Evolutionary conservation across 176 grass and related monocot genomes (phyloP).

Genomic region (Aechmea fasciata): DNA sequence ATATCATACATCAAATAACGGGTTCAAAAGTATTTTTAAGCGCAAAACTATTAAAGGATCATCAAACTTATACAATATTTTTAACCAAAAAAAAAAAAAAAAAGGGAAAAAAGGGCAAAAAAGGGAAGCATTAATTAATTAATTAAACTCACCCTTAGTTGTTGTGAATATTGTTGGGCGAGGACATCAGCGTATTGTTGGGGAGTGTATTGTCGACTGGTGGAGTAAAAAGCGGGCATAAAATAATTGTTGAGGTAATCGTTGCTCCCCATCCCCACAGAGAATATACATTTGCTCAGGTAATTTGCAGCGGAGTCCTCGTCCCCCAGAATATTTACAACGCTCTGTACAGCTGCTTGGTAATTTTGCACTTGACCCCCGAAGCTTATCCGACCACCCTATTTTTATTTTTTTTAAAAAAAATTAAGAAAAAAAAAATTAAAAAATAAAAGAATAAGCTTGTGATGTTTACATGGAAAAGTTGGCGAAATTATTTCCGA

Average conservation of each 20-base stretch:
- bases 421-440: no score
- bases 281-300: slow-evolving; percentile 89
- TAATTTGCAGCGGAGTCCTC: slow-evolving; percentile 56
- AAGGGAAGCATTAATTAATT: background rate
- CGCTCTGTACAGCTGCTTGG: slow-evolving; percentile 52
- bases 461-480: no score
- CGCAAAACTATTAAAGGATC: background rate
- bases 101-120: background rate
- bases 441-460: no score
- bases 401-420: no score
- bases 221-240: slow-evolving; percentile 62
- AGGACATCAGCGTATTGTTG: slow-evolving; percentile 69
- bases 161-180: slow-evolving; percentile 45
- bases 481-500: no score
- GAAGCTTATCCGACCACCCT: slow-evolving; percentile 62
- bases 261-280: slow-evolving; percentile 90
- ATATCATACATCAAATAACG: background rate
- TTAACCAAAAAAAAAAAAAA: background rate
- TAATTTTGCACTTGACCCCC: slow-evolving; percentile 68
- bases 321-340: slow-evolving; percentile 56
- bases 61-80: background rate
- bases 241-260: slow-evolving; percentile 99
- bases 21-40: background rate
- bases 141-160: slow-evolving; percentile 33
- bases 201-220: slow-evolving; percentile 57